A percentile compares a stretch with the other conserved stretches of the same genome.
Evolutionary conservation across 768 basidiomycete genomes (phyloP).

Genomic region (Phanerodontia chrysosporium): DNA sequence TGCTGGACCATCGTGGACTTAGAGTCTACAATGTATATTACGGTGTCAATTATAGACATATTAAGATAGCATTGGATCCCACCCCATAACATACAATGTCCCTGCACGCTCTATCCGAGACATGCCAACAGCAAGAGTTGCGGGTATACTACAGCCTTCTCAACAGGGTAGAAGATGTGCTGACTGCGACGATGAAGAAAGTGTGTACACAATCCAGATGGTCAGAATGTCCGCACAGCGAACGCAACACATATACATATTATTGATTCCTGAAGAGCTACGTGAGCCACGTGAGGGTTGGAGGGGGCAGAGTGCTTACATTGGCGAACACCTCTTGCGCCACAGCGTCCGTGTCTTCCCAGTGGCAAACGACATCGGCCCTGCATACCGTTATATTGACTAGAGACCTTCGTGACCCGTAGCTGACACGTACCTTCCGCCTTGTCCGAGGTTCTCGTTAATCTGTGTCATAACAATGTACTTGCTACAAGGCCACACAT

Average conservation of each 20-base stretch:
- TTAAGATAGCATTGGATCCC: neutral
- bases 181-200: neutral
- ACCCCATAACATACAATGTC: neutral
- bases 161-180: neutral
- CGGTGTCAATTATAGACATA: neutral
- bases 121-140: neutral
- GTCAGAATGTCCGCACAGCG: constrained; percentile 46
- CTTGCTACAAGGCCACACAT: constrained; percentile 48
- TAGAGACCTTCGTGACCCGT: neutral
- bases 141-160: too few species aligned
- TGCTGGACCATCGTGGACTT: too few species aligned
- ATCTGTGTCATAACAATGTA: constrained; percentile 84
- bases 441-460: constrained; percentile 81
- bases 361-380: constrained; percentile 80
- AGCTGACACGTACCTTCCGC: constrained; percentile 60
- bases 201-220: neutral
- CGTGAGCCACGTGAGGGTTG: neutral
- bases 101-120: neutral
- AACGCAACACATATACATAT: constrained; percentile 65
- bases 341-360: constrained; percentile 81
- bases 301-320: constrained; percentile 37
- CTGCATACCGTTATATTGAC: constrained; percentile 34
- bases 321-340: constrained; percentile 77
- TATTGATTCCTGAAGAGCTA: constrained; percentile 57
- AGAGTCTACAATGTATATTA: neutral